Evolutionary conservation across 1,284 basidiomycete species (phyloP), one percentile per base, ranked within the genome.

Genomic region (Naganishia cerealis): DNA sequence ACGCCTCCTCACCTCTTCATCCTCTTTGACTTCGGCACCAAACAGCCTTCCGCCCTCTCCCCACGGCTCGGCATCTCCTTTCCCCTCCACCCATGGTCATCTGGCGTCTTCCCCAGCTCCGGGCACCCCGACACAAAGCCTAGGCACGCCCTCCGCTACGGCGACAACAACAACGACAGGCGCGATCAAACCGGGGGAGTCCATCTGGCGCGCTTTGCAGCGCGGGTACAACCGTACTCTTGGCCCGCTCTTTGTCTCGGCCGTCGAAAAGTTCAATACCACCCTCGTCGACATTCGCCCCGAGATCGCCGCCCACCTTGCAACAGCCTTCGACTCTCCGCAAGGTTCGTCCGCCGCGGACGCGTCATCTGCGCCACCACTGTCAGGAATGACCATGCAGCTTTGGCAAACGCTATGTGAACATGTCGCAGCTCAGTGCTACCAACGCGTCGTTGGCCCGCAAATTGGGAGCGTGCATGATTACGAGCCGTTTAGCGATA

Each of bases 381-480:
- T n/a, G 7, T 39, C 48, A n/a, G 50, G 26, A 3, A 71, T 71
- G 65, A 75, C 50, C 71, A 73, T 59, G 13, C 70, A 73, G 15
- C 74, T 84, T 2, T 86, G 85, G 85, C 75, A 74, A 5, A 67
- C 57, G 21, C 53, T 81, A 36, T 78, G 79, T 13, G 77, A 79
- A 29, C 74, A 81, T 61, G 79, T 85, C 13, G 80, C 83, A 67
- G 82, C 83, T 26, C 83, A 85, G 75, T 80, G 82, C 21, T 86
- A 86, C 70, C 81, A 84, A 39, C 77, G 85, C 10, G 78, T 82
- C 0, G 84, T 86, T 0, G 85, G 83, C 2, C 84, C 85, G 0
- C 81, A 81, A 43, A 77, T 82, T 6, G 79, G 81, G 38, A 75
- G 78, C 61, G 75, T 86, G 33, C 82, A 81, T 57, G 78, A 78